Conservation (phyloP, 2,329 filamentous ascomycete genomes). For the Drechslerella stenobrocha region DNA sequence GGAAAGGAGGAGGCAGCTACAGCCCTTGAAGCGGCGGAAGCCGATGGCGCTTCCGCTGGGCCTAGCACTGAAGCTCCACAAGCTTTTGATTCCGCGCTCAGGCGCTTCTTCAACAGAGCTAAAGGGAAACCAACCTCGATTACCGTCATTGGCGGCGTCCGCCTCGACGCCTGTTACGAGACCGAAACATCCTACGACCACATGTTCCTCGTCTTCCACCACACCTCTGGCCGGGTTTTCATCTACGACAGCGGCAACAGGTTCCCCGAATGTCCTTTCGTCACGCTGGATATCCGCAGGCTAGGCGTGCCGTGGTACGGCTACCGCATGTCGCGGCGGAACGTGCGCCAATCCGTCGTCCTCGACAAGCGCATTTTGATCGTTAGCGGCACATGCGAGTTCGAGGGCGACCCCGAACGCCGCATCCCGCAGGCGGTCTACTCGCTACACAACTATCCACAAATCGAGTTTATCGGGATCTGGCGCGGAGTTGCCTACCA, state of each 20-base stretch:
- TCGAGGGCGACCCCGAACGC: slow-evolving; percentile 31
- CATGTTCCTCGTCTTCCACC: slow-evolving; percentile 47
- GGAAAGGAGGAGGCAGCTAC: neutral
- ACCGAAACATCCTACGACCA: slow-evolving; percentile 47
- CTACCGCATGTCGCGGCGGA: slow-evolving; percentile 21
- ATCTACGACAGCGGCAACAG: slow-evolving; percentile 47
- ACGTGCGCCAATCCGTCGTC: slow-evolving; percentile 42
- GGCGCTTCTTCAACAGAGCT: slow-evolving; percentile 45
- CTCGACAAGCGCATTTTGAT: slow-evolving; percentile 41
- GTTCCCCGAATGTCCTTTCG: slow-evolving; percentile 25
- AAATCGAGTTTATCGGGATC: slow-evolving; percentile 29
- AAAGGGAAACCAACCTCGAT: slow-evolving; percentile 42
- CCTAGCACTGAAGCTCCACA: slow-evolving; percentile 25
- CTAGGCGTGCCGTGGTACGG: slow-evolving; percentile 40
- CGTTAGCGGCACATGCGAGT: slow-evolving; percentile 34
- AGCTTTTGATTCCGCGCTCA: slow-evolving; percentile 39
- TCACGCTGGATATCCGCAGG: slow-evolving; percentile 31
- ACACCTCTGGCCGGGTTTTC: slow-evolving; percentile 35
- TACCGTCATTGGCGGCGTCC: slow-evolving; percentile 40
- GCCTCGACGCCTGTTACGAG: slow-evolving; percentile 44
- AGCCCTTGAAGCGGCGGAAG: neutral
- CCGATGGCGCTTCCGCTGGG: neutral
- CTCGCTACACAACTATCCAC: slow-evolving; percentile 38
- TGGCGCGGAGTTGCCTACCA: slow-evolving; percentile 42
- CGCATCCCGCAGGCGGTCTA: slow-evolving; percentile 45